These are phyloP conservation scores for Moricandia arvensis DNA, from an alignment of 345 rosid species.

Conservation along the genomic window DNA sequence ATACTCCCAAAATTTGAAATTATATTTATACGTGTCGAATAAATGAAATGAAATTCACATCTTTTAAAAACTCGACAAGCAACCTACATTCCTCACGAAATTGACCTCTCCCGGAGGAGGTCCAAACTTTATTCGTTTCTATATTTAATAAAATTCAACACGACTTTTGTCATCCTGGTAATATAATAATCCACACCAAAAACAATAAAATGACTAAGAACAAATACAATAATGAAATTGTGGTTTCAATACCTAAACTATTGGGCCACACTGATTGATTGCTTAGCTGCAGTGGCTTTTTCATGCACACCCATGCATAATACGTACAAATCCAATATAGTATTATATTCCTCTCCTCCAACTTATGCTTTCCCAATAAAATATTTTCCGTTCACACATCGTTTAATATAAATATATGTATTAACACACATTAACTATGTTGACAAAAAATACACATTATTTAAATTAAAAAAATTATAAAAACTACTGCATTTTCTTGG, in stretches of 20 bases:
- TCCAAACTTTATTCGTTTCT: constrained; percentile 36
- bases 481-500: constrained; percentile 6
- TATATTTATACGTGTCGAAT: neutral
- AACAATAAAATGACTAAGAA: constrained; percentile 6
- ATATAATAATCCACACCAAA: constrained; percentile 23
- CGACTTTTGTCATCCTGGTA: constrained; percentile 26
- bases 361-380: constrained; percentile 27
- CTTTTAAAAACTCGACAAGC: constrained; percentile 15
- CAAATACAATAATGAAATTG: constrained; percentile 13
- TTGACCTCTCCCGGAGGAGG: constrained; percentile 17
- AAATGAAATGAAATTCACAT: constrained; percentile 2
- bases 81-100: constrained; percentile 37
- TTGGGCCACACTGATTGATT: constrained; percentile 35
- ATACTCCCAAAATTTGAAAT: neutral
- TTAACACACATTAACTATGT: constrained; percentile 6
- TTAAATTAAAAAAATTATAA: no score
- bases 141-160: neutral
- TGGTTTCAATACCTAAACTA: constrained; percentile 29
- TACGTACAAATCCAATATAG: constrained; percentile 34
- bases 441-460: no score
- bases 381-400: constrained; percentile 21
- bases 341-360: constrained; percentile 23
- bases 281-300: constrained; percentile 35
- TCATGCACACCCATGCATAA: constrained; percentile 45
- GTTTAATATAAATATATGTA: neutral